Percentiles rank a stretch among this genome's conserved stretches.
Evolutionary conservation across 176 grass and related monocot genomes (phyloP).

Genomic region (Oropetium thomaeum): DNA sequence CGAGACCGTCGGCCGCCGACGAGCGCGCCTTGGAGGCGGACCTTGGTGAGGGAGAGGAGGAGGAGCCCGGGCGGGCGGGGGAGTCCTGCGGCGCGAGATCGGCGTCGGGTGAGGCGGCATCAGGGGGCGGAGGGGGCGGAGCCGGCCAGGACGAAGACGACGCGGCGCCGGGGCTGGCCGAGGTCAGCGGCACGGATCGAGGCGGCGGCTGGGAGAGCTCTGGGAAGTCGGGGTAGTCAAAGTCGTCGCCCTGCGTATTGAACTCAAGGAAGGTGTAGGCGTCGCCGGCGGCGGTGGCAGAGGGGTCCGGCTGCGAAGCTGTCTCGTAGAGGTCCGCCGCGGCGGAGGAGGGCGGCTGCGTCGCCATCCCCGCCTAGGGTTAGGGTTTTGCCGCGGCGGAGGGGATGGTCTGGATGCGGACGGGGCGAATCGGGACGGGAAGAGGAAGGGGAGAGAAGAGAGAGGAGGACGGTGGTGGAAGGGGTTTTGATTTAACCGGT

Average conservation of each 20-base stretch:
- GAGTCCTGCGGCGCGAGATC: conserved; percentile 37
- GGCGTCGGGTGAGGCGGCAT: conserved; percentile 23
- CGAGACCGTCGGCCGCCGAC: conserved; percentile 47
- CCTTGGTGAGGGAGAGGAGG: conserved; percentile 43
- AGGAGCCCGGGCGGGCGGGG: conserved; percentile 32
- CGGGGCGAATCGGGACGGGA: conserved; percentile 28
- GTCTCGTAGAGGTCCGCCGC: conserved; percentile 89
- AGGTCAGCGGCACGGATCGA: conserved; percentile 55
- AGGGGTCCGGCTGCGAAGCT: conserved; percentile 88
- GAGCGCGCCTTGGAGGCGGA: conserved; percentile 62
- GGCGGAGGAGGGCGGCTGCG: conserved; percentile 45
- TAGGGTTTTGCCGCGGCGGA: conserved; percentile 60
- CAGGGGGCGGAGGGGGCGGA: conserved; percentile 32
- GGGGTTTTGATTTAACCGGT: conserved; percentile 5
- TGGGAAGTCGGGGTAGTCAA: conserved; percentile 81
- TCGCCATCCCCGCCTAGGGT: conserved; percentile 51
- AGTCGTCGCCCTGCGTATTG: conserved; percentile 95
- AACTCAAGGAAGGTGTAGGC: conserved; percentile 99
- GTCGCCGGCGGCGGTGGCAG: conserved; percentile 50
- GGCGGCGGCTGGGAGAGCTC: conserved; percentile 75
- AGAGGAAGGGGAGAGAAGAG: background rate
- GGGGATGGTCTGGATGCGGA: conserved; percentile 26
- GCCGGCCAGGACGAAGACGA: conserved; percentile 33
- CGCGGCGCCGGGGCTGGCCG: conserved; percentile 5
- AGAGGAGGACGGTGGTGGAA: conserved; percentile 7